Conservation (phyloP, 768 basidiomycete species). For the Auriculariales sp. region DNA sequence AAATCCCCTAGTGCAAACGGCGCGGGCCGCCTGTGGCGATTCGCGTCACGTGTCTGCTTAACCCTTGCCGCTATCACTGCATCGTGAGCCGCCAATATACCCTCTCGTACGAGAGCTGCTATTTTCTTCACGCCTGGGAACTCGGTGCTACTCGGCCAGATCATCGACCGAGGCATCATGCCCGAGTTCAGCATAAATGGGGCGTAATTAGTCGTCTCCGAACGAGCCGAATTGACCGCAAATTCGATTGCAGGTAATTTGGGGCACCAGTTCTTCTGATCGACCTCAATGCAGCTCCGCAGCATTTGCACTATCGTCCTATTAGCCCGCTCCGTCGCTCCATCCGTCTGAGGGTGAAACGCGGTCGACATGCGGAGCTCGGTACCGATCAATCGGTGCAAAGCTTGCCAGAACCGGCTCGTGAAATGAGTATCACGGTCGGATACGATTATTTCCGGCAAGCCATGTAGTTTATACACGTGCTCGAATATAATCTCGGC, state of each 20-base stretch:
- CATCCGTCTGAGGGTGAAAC: constrained; percentile 30
- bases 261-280: constrained; percentile 10
- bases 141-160: constrained; percentile 5
- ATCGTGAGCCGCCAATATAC: constrained; percentile 16
- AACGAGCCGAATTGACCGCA: constrained; percentile 10
- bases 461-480: constrained; percentile 11
- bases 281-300: constrained; percentile 9
- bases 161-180: constrained; percentile 9
- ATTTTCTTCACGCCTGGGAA: constrained; percentile 15
- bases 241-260: constrained; percentile 10
- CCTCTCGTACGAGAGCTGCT: constrained; percentile 12
- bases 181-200: constrained; percentile 14
- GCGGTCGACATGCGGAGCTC: constrained; percentile 22
- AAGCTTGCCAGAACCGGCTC: constrained; percentile 23
- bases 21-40: constrained; percentile 9
- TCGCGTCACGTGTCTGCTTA: constrained; percentile 14
- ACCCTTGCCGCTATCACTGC: constrained; percentile 14
- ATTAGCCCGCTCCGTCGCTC: constrained; percentile 21
- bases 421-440: constrained; percentile 27
- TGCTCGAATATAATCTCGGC: constrained; percentile 9
- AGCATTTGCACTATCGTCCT: constrained; percentile 19
- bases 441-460: constrained; percentile 11
- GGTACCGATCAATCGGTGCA: constrained; percentile 17
- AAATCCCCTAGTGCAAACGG: constrained; percentile 15
- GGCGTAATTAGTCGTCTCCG: constrained; percentile 8